Evolutionary conservation across 129 eudicot genomes (phyloP), one percentile per base, ranked within the genome.

Genomic region (Ambrosia trifida): DNA sequence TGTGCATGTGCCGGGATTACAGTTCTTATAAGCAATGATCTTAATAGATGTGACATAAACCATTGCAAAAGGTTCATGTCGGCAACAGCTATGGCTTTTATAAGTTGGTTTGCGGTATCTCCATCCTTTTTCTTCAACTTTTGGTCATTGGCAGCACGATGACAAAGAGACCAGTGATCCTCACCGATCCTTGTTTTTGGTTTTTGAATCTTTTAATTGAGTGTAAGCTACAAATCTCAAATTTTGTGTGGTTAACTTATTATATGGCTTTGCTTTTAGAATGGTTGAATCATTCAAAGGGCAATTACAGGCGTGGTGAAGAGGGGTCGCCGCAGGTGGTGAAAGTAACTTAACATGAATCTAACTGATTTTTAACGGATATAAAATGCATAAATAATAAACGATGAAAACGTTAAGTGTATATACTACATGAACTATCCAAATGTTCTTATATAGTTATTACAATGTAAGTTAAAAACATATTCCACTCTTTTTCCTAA

Each of bases 11-110:
- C 87, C 6, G 89, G 89, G 18, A 82, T 85, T 69, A 82, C 89
- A 4, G 89, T 85, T 49, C 84, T 85, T 62, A 82, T 85, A 41
- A 85, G 91, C 78, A 91, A 88, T 59, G 97, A 91, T 83, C 82
- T 91, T 41, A 75, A 88, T 33, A 85, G 61, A 63, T 91, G 97
- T 75, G 74, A 80, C 40, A 16, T 91, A 16, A 91, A 91, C 70
- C 96, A 88, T 79, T 91, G 97, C 88, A 82, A 81, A 51, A 84
- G 80, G 72, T 91, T 91, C 79, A 88, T 85, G 88, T 81, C 96
- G 0, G 97, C 97, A 54, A 88, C 97, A 59, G 90, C 96, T 18
- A 82, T 88, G 93, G 97, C 97, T 45, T 91, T 91, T 70, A 57
- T 91, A 67, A 85, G 97, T 61, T 91, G 97, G 97, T 84, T 88